Conservation (phyloP, 306 rosid species). For the Canavalia ensiformis region DNA sequence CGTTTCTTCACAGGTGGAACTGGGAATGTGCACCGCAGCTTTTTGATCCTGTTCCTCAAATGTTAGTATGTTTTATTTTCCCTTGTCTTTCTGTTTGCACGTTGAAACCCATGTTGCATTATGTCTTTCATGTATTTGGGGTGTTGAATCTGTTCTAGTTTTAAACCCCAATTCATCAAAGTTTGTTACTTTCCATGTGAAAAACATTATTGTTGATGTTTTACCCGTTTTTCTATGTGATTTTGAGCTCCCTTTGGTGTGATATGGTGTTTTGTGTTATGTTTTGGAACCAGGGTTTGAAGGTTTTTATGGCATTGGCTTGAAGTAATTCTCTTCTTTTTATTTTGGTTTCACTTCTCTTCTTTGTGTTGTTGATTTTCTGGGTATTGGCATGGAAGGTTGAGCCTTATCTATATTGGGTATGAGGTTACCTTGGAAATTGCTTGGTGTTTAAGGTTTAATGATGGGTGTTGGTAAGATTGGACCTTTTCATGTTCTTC, state of each 20-base stretch:
- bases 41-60: slow-evolving; percentile 45
- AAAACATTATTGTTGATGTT: background rate
- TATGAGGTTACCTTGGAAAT: slow-evolving; percentile 56
- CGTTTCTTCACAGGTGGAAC: slow-evolving; percentile 47
- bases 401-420: slow-evolving; percentile 49
- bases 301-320: slow-evolving; percentile 60
- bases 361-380: slow-evolving; percentile 28
- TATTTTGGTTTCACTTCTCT: background rate
- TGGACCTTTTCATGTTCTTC: slow-evolving; percentile 64
- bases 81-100: slow-evolving; percentile 14
- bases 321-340: slow-evolving; percentile 37
- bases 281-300: slow-evolving; percentile 43
- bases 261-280: slow-evolving; percentile 45
- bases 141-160: slow-evolving; percentile 26
- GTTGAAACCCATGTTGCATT: slow-evolving; percentile 47
- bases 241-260: slow-evolving; percentile 29
- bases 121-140: slow-evolving; percentile 16
- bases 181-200: slow-evolving; percentile 19
- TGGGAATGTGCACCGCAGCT: slow-evolving; percentile 32
- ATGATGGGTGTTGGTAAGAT: slow-evolving; percentile 74
- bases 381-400: slow-evolving; percentile 48
- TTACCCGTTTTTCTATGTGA: background rate
- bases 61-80: slow-evolving; percentile 53
- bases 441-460: slow-evolving; percentile 77
- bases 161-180: slow-evolving; percentile 35